These are phyloP conservation scores for Phialocephala subalpina DNA, from an alignment of 2,329 filamentous ascomycete species.

Conservation along the genomic window DNA sequence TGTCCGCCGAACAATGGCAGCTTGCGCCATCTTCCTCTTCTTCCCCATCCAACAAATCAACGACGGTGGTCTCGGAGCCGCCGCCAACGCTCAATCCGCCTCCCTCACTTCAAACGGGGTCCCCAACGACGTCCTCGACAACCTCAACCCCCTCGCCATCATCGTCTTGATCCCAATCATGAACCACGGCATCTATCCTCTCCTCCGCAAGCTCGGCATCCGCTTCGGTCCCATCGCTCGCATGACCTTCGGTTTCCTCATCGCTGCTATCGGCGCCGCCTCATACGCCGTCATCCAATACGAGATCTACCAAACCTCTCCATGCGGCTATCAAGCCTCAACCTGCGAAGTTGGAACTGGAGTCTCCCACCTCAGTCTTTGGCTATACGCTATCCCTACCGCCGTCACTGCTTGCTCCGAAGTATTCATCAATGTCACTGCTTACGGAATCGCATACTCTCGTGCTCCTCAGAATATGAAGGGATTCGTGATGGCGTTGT, in stretches of 20 bases:
- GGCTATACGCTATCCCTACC: constrained; percentile 49
- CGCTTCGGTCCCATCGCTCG: constrained; percentile 78
- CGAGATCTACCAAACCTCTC: constrained; percentile 68
- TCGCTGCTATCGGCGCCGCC: constrained; percentile 67
- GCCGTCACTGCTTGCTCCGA: constrained; percentile 60
- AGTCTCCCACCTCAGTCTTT: constrained; percentile 35
- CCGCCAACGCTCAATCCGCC: constrained; percentile 59
- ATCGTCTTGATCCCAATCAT: constrained; percentile 77
- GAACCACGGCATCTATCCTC: constrained; percentile 72
- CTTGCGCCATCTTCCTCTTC: constrained; percentile 72
- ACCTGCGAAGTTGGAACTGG: constrained; percentile 29
- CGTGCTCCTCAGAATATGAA: constrained; percentile 84
- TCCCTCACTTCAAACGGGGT: constrained; percentile 73
- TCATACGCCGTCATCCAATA: constrained; percentile 64
- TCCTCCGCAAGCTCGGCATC: constrained; percentile 68
- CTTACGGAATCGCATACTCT: constrained; percentile 78
- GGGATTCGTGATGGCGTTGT: constrained; percentile 73
- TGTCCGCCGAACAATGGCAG: constrained; percentile 72
- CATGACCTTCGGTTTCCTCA: constrained; percentile 74
- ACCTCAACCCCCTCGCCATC: constrained; percentile 78
- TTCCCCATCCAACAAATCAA: constrained; percentile 52
- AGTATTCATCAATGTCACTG: constrained; percentile 65
- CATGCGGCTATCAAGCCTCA: constrained; percentile 57
- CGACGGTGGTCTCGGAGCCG: constrained; percentile 38
- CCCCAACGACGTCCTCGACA: constrained; percentile 80